These are phyloP conservation scores for Quercus agrifolia DNA, from an alignment of 306 rosid genomes.

Conservation along the genomic window DNA sequence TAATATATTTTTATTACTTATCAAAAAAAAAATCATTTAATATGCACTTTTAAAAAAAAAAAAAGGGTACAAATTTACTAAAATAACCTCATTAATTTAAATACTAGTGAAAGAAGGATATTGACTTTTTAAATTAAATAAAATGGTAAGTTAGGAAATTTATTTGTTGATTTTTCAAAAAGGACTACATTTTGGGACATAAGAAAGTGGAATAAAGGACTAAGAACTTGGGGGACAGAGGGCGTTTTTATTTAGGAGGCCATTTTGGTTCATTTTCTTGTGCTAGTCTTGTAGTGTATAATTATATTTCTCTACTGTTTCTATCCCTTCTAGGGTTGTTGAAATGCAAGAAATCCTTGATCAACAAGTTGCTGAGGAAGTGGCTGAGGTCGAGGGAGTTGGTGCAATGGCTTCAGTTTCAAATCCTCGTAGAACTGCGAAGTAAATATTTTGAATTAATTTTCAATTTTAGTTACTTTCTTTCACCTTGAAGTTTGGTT, in stretches of 20 bases:
- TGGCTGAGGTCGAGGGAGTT: slow-evolving; percentile 94
- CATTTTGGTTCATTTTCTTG: slow-evolving; percentile 8
- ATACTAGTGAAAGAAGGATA: too few species aligned
- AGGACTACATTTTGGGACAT: too few species aligned
- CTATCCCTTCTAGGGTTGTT: slow-evolving; percentile 61
- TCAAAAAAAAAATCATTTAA: too few species aligned
- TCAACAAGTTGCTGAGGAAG: slow-evolving; percentile 96
- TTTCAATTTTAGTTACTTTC: slow-evolving; percentile 6
- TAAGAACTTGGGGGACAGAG: too few species aligned
- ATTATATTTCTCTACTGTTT: slow-evolving; percentile 8
- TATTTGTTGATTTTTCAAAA: too few species aligned
- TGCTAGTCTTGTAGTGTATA: slow-evolving; percentile 5
- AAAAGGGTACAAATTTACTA: too few species aligned
- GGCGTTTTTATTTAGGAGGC: background rate
- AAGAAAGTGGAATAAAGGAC: too few species aligned
- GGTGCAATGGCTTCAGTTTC: slow-evolving; percentile 68
- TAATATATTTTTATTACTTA: too few species aligned
- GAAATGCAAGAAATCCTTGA: slow-evolving; percentile 98
- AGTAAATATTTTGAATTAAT: slow-evolving; percentile 45
- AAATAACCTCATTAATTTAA: too few species aligned
- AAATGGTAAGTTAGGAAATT: too few species aligned
- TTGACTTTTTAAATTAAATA: too few species aligned
- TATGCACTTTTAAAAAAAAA: too few species aligned
- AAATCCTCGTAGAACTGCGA: slow-evolving; percentile 63
- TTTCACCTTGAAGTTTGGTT: slow-evolving; percentile 12